Evolutionary conservation across 495 filamentous ascomycete species (phyloP).

Genomic region (Talaromyces liani): DNA sequence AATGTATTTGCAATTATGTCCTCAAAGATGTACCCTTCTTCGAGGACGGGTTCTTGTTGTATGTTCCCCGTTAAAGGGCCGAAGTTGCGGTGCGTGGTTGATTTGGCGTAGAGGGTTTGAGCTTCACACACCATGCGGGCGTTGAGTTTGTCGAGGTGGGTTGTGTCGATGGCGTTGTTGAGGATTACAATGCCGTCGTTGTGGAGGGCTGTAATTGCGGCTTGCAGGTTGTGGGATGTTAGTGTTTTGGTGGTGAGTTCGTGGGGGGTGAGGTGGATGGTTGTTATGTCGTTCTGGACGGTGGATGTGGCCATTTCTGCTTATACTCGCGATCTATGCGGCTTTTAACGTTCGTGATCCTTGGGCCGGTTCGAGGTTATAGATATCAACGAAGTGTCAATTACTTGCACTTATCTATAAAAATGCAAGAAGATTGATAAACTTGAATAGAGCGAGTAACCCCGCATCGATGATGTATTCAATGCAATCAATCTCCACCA

Average conservation of each 20-base stretch:
- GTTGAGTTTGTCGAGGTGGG: slow-evolving; percentile 42
- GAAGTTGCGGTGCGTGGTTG: slow-evolving; percentile 40
- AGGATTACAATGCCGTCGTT: slow-evolving; percentile 54
- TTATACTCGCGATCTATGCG: background rate
- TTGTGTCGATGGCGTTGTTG: slow-evolving; percentile 34
- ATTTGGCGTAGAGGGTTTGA: slow-evolving; percentile 25
- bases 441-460: background rate
- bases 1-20: slow-evolving; percentile 40
- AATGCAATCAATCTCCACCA: background rate
- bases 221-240: slow-evolving; percentile 38
- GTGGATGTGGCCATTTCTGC: slow-evolving; percentile 3
- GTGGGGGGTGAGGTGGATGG: slow-evolving; percentile 12
- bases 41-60: slow-evolving; percentile 44
- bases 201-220: slow-evolving; percentile 43
- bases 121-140: slow-evolving; percentile 46
- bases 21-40: slow-evolving; percentile 29
- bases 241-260: slow-evolving; percentile 20
- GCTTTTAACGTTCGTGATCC: background rate
- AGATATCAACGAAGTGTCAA: background rate
- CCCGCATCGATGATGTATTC: background rate
- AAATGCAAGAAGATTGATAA: background rate
- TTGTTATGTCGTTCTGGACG: slow-evolving; percentile 9
- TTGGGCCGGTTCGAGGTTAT: background rate
- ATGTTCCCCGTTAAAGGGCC: slow-evolving; percentile 46
- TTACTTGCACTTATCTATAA: background rate